Evolutionary conservation across 495 filamentous ascomycete genomes (phyloP).

Genomic region (Cercophora scortea): DNA sequence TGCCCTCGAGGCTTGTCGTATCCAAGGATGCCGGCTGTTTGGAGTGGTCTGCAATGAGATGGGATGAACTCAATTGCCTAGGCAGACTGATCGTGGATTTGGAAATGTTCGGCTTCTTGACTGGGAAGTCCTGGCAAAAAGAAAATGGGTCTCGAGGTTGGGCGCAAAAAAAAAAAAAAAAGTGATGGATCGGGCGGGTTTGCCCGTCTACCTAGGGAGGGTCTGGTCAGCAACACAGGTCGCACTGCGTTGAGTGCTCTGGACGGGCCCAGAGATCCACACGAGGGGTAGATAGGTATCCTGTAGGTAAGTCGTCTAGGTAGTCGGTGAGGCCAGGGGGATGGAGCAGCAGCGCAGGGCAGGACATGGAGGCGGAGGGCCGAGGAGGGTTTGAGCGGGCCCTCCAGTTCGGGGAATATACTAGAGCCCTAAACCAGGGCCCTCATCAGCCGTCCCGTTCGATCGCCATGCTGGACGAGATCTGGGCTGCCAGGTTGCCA

Average conservation of each 20-base stretch:
- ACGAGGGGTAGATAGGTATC: constrained; percentile 2
- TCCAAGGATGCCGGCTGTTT: too few relatives aligned
- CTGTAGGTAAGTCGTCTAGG: too few relatives aligned
- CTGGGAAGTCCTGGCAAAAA: not conserved
- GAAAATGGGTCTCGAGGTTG: constrained; percentile 7
- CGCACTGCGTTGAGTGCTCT: too few relatives aligned
- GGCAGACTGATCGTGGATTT: not conserved
- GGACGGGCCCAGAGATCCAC: constrained; percentile 13
- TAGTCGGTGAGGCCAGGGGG: constrained; percentile 7
- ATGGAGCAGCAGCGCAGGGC: constrained; percentile 4
- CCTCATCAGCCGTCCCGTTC: constrained; percentile 14
- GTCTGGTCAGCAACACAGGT: constrained; percentile 13
- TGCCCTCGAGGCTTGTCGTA: too few relatives aligned
- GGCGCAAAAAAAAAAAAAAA: constrained; percentile 10
- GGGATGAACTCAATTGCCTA: too few relatives aligned
- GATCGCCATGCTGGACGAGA: constrained; percentile 9
- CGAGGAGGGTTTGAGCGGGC: not conserved
- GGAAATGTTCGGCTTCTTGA: constrained; percentile 1
- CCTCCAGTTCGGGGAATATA: too few relatives aligned
- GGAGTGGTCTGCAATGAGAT: too few relatives aligned
- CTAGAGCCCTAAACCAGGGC: not conserved
- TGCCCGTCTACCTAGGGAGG: constrained; percentile 1
- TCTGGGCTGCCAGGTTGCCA: too few relatives aligned
- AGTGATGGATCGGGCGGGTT: constrained; percentile 5
- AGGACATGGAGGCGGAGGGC: not conserved